Percentiles rank a stretch among this genome's conserved stretches.
Conservation (phyloP, 352 stramenopile genomes). For the Thalassiosira exigua region DNA sequence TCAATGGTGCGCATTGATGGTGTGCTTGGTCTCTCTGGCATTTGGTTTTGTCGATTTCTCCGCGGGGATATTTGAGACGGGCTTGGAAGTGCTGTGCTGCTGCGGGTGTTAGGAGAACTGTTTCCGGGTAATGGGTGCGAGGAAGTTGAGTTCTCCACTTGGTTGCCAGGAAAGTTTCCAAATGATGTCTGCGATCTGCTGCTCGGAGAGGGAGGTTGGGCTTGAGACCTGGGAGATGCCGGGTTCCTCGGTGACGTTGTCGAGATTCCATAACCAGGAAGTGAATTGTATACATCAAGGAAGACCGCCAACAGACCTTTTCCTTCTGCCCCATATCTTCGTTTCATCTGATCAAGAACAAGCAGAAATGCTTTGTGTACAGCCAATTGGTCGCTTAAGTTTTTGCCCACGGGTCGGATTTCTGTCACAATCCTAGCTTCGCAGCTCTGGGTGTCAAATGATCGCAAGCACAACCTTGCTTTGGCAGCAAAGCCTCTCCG, state of each 20-base stretch:
- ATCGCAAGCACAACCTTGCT: slow-evolving; percentile 65
- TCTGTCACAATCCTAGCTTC: slow-evolving; percentile 68
- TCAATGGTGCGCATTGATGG: slow-evolving; percentile 39
- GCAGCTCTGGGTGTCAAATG: slow-evolving; percentile 60
- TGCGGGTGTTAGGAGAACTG: not conserved
- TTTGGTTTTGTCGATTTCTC: slow-evolving; percentile 8
- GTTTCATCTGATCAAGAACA: slow-evolving; percentile 80
- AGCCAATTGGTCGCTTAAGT: slow-evolving; percentile 78
- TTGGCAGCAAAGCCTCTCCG: slow-evolving; percentile 79
- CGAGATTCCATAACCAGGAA: slow-evolving; percentile 18
- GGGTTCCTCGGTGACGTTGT: slow-evolving; percentile 6
- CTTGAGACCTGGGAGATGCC: slow-evolving; percentile 19
- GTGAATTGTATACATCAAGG: slow-evolving; percentile 46
- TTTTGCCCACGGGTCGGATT: slow-evolving; percentile 79
- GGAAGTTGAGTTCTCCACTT: slow-evolving; percentile 19
- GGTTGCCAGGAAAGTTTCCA: slow-evolving; percentile 6
- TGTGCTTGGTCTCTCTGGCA: slow-evolving; percentile 35
- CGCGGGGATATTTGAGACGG: slow-evolving; percentile 17
- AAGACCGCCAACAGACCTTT: slow-evolving; percentile 57
- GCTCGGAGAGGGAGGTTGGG: no score
- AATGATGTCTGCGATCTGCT: slow-evolving; percentile 18
- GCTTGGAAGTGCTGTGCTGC: slow-evolving; percentile 18
- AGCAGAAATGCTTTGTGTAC: slow-evolving; percentile 82
- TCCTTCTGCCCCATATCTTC: slow-evolving; percentile 69
- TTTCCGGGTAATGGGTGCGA: slow-evolving; percentile 1